A percentile compares a stretch with the other conserved stretches of the same genome.
These are phyloP conservation scores for Colletotrichum abscissum DNA, from an alignment of 2,329 filamentous ascomycete genomes.

Conservation along the genomic window DNA sequence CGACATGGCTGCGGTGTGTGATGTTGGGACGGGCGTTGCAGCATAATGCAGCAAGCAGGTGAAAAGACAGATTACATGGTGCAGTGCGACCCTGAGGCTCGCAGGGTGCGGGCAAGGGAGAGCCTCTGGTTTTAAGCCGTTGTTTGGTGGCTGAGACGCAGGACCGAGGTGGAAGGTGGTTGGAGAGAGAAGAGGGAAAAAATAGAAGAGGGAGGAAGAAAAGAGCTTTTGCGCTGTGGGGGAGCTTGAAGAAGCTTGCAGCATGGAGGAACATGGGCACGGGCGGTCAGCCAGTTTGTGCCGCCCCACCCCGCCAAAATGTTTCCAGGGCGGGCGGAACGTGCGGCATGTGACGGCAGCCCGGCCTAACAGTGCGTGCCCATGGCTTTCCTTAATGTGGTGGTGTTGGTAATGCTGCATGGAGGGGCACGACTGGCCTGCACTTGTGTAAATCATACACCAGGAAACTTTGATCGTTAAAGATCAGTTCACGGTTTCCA, in stretches of 20 bases:
- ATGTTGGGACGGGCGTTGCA: slow-evolving; percentile 20
- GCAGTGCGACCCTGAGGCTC: slow-evolving; percentile 20
- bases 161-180: slow-evolving; percentile 24
- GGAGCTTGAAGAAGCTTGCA: slow-evolving; percentile 34
- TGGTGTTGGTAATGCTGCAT: slow-evolving; percentile 11
- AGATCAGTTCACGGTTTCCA: background rate
- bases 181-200: slow-evolving; percentile 29
- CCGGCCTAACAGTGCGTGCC: background rate
- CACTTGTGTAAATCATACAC: background rate
- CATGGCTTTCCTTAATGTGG: background rate
- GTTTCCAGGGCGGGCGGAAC: background rate
- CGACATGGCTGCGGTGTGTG: slow-evolving; percentile 49
- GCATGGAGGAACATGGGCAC: slow-evolving; percentile 20
- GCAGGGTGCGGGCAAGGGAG: slow-evolving; percentile 24
- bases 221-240: slow-evolving; percentile 26
- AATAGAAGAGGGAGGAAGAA: slow-evolving; percentile 23
- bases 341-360: slow-evolving; percentile 29
- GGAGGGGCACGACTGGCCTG: slow-evolving; percentile 21
- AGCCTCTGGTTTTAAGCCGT: slow-evolving; percentile 6
- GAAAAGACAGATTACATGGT: slow-evolving; percentile 36
- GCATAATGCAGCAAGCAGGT: slow-evolving; percentile 31
- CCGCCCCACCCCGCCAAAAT: slow-evolving; percentile 27
- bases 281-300: slow-evolving; percentile 29
- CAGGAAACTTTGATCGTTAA: slow-evolving; percentile 22
- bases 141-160: slow-evolving; percentile 32